Evolutionary conservation across 2,329 filamentous ascomycete species (phyloP), one percentile per base, ranked within the genome.

Genomic region (Curvularia eragrostidis): DNA sequence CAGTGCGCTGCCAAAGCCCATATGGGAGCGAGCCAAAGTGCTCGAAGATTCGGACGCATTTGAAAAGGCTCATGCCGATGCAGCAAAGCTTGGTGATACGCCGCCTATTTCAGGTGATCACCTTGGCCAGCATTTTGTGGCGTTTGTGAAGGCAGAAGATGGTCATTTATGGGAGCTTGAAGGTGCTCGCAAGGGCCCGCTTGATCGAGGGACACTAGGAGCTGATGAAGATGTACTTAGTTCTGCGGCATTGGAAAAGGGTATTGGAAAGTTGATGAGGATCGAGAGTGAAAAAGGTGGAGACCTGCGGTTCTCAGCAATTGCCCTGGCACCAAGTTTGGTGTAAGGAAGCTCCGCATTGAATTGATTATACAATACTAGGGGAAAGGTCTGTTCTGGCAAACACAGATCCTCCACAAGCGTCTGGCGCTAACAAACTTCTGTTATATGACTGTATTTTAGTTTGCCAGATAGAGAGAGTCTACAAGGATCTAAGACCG

Each of bases 31-130:
- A n/a, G 84, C 84, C 0, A 71, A 79, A 48, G 74, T 85, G 21
- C 75, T 87, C 5, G 83, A 85, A 58, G 75, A 85, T 50, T 81
- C 77, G 1, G 70, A 76, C 4, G 76, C 67, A 32, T 75, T 83
- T 5, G 80, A 82, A 64, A 61, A 68, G 38, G 79, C 78, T 10
- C 80, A 82, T 65, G 73, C 74, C 59, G 72, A 76, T 19, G 78
- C 75, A 15, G 80, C 77, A n/a, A 56, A 68, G 49, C 64, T 75
- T 24, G 81, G 81, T 0, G 79, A 82, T 56, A 77, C 79, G 0
- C 47, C 51, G 8, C 59, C 69, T 0, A 61, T 61, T 1, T 73
- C 75, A 34, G 69, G 71, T 0, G 67, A 72, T 4, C 71, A 69
- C 24, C 39, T 44, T 0, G 73, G 78, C 0, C 75, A 79, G 56